phyloP scores from a whole-genome alignment of 2,329 filamentous ascomycete species.

The Myriosclerotinia scirpicola region DNA sequence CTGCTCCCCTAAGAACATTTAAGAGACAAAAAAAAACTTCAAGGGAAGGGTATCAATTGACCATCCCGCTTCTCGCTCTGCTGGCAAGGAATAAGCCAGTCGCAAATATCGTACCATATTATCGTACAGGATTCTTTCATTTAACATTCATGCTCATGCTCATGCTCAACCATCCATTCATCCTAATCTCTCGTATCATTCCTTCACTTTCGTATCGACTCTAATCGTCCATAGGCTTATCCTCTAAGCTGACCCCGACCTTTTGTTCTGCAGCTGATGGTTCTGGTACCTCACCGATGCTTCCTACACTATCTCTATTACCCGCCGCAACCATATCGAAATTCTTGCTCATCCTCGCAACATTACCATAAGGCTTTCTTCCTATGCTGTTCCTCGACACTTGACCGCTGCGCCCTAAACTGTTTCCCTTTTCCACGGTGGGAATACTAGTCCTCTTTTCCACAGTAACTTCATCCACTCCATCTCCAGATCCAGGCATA shows the following conservation, averaged over 20 bases:
- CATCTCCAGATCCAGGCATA: constrained; percentile 36
- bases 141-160: constrained; percentile 11
- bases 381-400: constrained; percentile 16
- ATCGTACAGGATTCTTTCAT: constrained; percentile 21
- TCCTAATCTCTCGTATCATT: not conserved
- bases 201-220: not conserved
- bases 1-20: not conserved
- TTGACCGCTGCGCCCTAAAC: constrained; percentile 51
- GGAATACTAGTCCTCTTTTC: constrained; percentile 38
- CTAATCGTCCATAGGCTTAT: constrained; percentile 20
- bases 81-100: constrained; percentile 15
- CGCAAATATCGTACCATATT: constrained; percentile 16
- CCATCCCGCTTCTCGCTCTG: constrained; percentile 14
- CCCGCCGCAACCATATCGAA: constrained; percentile 9
- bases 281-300: constrained; percentile 12
- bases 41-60: constrained; percentile 21
- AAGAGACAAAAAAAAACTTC: not conserved
- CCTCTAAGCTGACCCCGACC: constrained; percentile 13
- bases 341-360: constrained; percentile 19
- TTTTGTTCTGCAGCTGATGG: constrained; percentile 13
- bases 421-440: constrained; percentile 60
- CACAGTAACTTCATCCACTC: constrained; percentile 21
- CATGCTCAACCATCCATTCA: constrained; percentile 1
- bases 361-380: constrained; percentile 16
- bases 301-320: constrained; percentile 17